A percentile compares a stretch with the other conserved stretches of the same genome.
phyloP scores from a whole-genome alignment of 345 rosid species.

The Rhodamnia argentea region DNA sequence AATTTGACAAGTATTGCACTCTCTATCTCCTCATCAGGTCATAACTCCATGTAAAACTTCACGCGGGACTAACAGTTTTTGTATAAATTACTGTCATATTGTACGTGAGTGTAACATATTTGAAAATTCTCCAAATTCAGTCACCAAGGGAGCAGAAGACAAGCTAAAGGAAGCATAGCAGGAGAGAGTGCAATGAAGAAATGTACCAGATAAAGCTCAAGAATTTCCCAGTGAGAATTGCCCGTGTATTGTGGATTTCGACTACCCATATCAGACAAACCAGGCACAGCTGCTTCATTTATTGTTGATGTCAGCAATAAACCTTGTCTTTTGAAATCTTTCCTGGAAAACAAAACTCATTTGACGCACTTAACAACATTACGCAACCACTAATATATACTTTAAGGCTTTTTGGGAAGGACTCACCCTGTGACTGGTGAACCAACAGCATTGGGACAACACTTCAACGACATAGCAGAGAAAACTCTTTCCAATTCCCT shows the following conservation, averaged over 20 bases:
- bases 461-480: slow-evolving; percentile 64
- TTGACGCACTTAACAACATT: neutral
- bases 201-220: slow-evolving; percentile 84
- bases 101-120: neutral
- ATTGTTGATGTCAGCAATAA: slow-evolving; percentile 54
- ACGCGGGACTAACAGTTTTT: neutral
- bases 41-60: neutral
- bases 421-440: slow-evolving; percentile 27
- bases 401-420: neutral
- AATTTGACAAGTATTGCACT: neutral
- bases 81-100: neutral
- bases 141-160: neutral
- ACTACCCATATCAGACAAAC: slow-evolving; percentile 43
- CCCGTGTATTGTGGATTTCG: slow-evolving; percentile 29
- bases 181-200: slow-evolving; percentile 7
- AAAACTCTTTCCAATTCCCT: slow-evolving; percentile 89
- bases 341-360: neutral
- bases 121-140: neutral
- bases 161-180: neutral
- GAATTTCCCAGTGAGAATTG: slow-evolving; percentile 74
- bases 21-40: neutral
- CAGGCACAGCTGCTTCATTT: slow-evolving; percentile 36
- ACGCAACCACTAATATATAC: neutral
- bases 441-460: slow-evolving; percentile 59
- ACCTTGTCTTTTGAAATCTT: slow-evolving; percentile 31